phyloP scores from a whole-genome alignment of 257 asterid species.

The Plantago major region DNA sequence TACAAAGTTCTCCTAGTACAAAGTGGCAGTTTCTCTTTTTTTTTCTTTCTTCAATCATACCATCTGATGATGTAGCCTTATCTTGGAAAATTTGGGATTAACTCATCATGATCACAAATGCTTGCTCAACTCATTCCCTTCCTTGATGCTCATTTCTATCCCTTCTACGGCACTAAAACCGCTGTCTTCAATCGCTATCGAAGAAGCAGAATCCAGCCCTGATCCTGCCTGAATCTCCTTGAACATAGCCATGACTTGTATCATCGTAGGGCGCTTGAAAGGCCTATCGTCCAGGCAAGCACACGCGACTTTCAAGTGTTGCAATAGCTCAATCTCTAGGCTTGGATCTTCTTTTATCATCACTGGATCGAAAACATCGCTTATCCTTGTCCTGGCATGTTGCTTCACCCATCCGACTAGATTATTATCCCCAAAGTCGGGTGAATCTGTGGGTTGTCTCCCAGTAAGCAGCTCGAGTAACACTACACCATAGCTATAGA shows the following conservation, averaged over 20 bases:
- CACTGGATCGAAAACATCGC: conserved; percentile 66
- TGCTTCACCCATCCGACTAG: conserved; percentile 92
- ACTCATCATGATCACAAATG: conserved; percentile 37
- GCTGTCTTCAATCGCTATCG: conserved; percentile 42
- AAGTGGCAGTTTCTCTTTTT: conserved; percentile 4
- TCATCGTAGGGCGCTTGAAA: conserved; percentile 82
- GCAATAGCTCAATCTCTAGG: conserved; percentile 68
- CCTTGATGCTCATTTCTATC: conserved; percentile 78
- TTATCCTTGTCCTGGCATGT: conserved; percentile 53
- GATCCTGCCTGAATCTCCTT: conserved; percentile 83
- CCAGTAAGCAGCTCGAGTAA: conserved; percentile 89
- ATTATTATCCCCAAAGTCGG: conserved; percentile 88
- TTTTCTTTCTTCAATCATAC: neutral
- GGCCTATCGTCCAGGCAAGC: conserved; percentile 80
- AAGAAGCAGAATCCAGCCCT: conserved; percentile 52
- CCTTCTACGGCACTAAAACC: conserved; percentile 45
- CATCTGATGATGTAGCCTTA: conserved; percentile 14
- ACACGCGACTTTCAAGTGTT: conserved; percentile 70
- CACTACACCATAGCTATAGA: conserved; percentile 90
- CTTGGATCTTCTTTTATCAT: conserved; percentile 66
- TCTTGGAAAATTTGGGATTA: neutral
- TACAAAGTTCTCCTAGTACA: conserved; percentile 38
- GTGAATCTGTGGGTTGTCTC: conserved; percentile 74
- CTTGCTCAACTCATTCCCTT: conserved; percentile 68
- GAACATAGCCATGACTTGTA: conserved; percentile 80